Conservation (phyloP, 192 early-diverging fungal species). For the Backusella morwellensis region DNA sequence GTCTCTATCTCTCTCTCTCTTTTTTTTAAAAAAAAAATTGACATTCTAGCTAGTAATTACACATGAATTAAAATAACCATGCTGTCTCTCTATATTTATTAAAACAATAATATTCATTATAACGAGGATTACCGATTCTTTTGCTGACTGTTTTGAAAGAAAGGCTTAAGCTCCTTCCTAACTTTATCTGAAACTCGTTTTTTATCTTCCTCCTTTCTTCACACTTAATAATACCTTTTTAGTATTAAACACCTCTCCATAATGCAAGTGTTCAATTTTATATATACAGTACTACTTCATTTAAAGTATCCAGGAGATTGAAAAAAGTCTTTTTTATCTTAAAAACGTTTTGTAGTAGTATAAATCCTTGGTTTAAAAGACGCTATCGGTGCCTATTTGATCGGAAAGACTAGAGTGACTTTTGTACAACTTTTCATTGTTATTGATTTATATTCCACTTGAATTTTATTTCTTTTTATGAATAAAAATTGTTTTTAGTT, state of each 20-base stretch:
- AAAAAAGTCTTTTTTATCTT: not conserved
- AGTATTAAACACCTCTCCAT: not conserved
- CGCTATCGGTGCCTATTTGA: not conserved
- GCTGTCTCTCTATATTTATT: not conserved
- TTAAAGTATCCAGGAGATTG: not conserved
- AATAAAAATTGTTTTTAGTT: not conserved
- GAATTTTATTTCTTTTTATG: not conserved
- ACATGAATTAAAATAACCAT: not conserved
- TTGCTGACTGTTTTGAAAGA: not conserved
- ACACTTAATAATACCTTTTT: constrained; percentile 6
- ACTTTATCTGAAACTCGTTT: not conserved
- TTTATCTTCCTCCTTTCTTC: not conserved
- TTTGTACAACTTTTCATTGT: not conserved
- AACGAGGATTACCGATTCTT: not conserved
- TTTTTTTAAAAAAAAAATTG: not conserved
- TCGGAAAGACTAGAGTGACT: not conserved
- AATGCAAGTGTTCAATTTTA: constrained; percentile 4
- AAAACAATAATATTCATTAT: not conserved
- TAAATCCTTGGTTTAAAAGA: not conserved
- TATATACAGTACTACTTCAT: not conserved
- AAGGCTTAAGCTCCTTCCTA: not conserved
- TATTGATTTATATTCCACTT: not conserved
- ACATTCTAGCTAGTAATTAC: not conserved
- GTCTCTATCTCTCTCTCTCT: not conserved
- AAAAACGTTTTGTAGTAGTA: not conserved